phyloP scores from a whole-genome alignment of 1,139 yeast species.

The Sugiyamaella sp. region DNA sequence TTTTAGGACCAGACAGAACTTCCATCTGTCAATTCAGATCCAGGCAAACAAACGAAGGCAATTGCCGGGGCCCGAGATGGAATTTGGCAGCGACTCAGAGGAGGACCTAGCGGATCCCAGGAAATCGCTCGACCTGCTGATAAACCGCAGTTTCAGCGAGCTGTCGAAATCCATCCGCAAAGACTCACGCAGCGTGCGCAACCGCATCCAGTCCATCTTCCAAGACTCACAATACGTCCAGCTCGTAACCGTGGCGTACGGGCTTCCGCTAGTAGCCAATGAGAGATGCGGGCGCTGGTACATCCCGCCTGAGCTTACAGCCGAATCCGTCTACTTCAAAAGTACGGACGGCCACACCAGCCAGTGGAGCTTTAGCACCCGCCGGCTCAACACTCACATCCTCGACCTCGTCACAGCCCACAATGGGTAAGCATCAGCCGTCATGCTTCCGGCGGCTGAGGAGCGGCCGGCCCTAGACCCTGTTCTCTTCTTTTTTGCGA shows the following conservation, averaged over 20 bases:
- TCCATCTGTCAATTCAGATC: background rate
- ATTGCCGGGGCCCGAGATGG: too few species aligned
- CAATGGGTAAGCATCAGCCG: constrained; percentile 50
- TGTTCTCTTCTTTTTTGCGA: too few species aligned
- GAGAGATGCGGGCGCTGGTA: constrained; percentile 93
- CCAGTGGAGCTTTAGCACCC: constrained; percentile 75
- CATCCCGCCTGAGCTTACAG: constrained; percentile 49
- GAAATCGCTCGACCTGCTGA: constrained; percentile 22
- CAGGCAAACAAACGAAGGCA: too few species aligned
- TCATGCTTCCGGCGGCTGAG: too few species aligned
- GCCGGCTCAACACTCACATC: constrained; percentile 75
- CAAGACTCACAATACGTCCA: constrained; percentile 57
- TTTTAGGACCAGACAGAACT: too few species aligned
- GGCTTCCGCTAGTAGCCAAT: constrained; percentile 56
- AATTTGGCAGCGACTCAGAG: background rate
- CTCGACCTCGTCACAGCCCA: constrained; percentile 50
- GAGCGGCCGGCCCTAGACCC: too few species aligned
- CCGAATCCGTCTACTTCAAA: constrained; percentile 70
- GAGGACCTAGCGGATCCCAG: background rate
- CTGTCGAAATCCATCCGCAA: constrained; percentile 46
- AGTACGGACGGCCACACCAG: constrained; percentile 88
- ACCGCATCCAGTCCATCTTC: constrained; percentile 70
- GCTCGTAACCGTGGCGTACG: constrained; percentile 40
- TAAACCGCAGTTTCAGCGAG: constrained; percentile 28
- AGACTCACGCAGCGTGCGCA: constrained; percentile 59